Conservation (phyloP, 2,329 filamentous ascomycete species). For the Epichloe uncinata region DNA sequence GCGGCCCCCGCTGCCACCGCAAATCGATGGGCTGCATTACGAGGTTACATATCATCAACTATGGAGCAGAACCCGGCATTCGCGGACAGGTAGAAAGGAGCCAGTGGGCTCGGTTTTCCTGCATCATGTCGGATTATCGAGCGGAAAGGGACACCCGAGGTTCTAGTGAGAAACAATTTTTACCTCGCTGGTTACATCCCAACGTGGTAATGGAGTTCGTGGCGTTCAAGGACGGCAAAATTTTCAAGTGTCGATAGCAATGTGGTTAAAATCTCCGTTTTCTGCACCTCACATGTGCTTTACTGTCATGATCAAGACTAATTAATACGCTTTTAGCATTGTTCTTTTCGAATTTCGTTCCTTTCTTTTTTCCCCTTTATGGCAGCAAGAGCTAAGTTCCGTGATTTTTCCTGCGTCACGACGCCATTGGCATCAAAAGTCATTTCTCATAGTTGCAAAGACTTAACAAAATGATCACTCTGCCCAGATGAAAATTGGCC, state of each 20-base stretch:
- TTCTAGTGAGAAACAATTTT: no score
- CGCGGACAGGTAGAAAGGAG: slow-evolving; percentile 11
- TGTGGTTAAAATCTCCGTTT: background rate
- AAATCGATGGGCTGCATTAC: slow-evolving; percentile 66
- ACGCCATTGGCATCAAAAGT: slow-evolving; percentile 1
- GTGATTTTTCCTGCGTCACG: background rate
- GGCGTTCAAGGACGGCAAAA: background rate
- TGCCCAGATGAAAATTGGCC: background rate
- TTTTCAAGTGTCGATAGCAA: background rate
- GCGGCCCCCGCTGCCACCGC: slow-evolving; percentile 27
- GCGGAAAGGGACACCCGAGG: no score
- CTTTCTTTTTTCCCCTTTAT: no score
- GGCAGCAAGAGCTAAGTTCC: background rate
- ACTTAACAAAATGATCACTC: background rate
- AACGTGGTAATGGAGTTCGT: background rate
- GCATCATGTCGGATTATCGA: background rate
- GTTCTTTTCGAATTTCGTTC: background rate
- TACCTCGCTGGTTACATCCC: no score
- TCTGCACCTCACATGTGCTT: background rate
- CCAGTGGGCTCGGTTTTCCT: background rate
- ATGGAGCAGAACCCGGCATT: slow-evolving; percentile 85
- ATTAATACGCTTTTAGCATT: background rate
- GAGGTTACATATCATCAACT: slow-evolving; percentile 71
- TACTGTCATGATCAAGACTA: background rate
- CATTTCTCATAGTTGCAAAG: slow-evolving; percentile 1